Percentiles rank a stretch among this genome's conserved stretches.
Evolutionary conservation across 2,329 filamentous ascomycete genomes (phyloP).

Genomic region (Escovopsis weberi): DNA sequence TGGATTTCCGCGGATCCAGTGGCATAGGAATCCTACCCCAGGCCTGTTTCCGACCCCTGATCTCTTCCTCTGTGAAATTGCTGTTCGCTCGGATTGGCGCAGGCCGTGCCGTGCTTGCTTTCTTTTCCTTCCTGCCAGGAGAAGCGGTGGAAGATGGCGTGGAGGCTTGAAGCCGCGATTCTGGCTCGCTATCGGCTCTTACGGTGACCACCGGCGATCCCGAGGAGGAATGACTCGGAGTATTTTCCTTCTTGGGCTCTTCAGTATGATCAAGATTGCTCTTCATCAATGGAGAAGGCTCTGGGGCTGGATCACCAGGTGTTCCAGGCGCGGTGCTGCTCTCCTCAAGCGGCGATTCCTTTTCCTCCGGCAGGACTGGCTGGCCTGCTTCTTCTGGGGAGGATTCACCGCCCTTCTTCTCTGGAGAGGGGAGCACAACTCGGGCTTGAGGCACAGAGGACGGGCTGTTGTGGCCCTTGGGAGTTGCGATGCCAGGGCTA

Average conservation of each 20-base stretch:
- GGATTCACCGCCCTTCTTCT: neutral
- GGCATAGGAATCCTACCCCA: conserved; percentile 23
- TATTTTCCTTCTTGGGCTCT: neutral
- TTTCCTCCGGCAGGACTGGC: neutral
- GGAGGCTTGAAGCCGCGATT: no score
- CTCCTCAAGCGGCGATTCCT: no score
- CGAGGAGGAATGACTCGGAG: no score
- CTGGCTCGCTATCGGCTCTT: no score
- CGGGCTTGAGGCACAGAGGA: conserved; percentile 7
- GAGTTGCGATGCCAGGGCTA: neutral
- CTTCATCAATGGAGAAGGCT: no score
- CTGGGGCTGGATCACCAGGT: neutral
- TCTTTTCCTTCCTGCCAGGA: neutral
- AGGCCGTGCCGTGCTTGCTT: neutral
- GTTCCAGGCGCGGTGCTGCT: neutral
- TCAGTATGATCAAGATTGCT: neutral
- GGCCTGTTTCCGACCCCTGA: conserved; percentile 16
- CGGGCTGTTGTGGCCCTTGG: conserved; percentile 4
- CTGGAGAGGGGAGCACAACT: conserved; percentile 5
- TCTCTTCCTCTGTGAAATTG: conserved; percentile 17
- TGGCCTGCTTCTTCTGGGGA: neutral
- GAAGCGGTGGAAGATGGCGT: neutral
- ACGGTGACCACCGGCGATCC: no score
- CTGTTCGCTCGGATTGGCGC: conserved; percentile 3
- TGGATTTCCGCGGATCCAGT: conserved; percentile 10